These are phyloP conservation scores for Kwoniella pini DNA, from an alignment of 768 basidiomycete genomes.

Conservation along the genomic window DNA sequence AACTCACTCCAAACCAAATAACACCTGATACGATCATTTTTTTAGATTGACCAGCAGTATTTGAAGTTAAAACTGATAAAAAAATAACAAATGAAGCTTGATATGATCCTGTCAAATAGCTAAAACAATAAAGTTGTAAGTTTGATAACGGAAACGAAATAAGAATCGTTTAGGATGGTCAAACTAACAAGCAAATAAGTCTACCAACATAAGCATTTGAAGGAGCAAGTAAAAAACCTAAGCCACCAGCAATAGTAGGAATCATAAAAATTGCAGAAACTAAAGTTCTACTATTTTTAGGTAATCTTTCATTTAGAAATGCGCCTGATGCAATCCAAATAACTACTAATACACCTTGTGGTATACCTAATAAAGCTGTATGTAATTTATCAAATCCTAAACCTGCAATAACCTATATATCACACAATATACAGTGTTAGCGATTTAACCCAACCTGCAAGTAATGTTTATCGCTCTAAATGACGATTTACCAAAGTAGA, in stretches of 20 bases:
- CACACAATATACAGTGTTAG: too few relatives aligned
- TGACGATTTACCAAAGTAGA: constrained; percentile 18
- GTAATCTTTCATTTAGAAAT: constrained; percentile 46
- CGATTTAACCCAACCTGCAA: too few relatives aligned
- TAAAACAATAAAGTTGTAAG: too few relatives aligned
- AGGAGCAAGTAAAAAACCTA: constrained; percentile 54
- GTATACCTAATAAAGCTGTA: constrained; percentile 53
- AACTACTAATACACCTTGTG: constrained; percentile 52
- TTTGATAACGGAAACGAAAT: neutral
- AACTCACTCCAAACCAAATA: constrained; percentile 48
- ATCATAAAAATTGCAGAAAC: constrained; percentile 52
- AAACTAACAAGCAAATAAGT: constrained; percentile 52
- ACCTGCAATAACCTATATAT: constrained; percentile 44
- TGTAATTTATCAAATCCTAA: constrained; percentile 48
- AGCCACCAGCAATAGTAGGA: constrained; percentile 51
- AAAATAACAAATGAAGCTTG: constrained; percentile 52
- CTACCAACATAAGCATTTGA: constrained; percentile 48
- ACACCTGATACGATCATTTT: constrained; percentile 51
- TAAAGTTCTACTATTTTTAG: constrained; percentile 48
- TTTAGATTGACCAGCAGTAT: constrained; percentile 57
- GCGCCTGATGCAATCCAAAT: constrained; percentile 51
- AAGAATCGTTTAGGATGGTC: too few relatives aligned
- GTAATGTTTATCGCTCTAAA: too few relatives aligned
- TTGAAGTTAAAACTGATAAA: constrained; percentile 55
- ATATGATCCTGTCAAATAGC: constrained; percentile 52